Conservation (phyloP, 305 asterid genomes). For the Fraxinus angustifolia region DNA sequence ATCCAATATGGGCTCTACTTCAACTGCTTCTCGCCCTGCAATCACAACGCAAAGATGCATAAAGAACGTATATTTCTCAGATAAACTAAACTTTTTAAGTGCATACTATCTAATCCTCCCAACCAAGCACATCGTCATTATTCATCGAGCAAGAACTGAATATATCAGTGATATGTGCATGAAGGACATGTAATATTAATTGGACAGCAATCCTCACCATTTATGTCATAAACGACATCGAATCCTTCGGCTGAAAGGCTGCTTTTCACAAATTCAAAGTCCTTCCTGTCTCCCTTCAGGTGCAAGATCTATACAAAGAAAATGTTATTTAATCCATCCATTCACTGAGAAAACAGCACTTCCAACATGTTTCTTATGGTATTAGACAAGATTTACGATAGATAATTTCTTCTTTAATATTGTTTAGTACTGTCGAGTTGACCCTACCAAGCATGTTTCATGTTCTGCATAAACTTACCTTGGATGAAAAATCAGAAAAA, state of each 20-base stretch:
- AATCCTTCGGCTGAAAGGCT: conserved; percentile 83
- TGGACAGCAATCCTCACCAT: conserved; percentile 45
- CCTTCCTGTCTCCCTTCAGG: conserved; percentile 92
- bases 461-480: conserved; percentile 71
- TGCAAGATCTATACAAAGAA: conserved; percentile 59
- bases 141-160: not conserved
- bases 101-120: not conserved
- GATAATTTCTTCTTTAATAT: not conserved
- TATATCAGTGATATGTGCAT: not conserved
- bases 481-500: conserved; percentile 64
- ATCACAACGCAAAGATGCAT: conserved; percentile 17
- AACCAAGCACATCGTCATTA: not conserved
- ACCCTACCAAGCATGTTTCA: not conserved
- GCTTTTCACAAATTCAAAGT: conserved; percentile 84
- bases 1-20: conserved; percentile 84
- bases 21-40: conserved; percentile 91
- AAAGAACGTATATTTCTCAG: not conserved
- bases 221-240: conserved; percentile 91
- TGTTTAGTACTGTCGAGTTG: not conserved
- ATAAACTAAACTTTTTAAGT: not conserved
- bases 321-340: not conserved
- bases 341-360: not conserved
- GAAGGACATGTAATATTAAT: not conserved
- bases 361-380: not conserved
- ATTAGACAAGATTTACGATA: not conserved